Evolutionary conservation across 2,329 filamentous ascomycete genomes (phyloP).

Genomic region (Ceratocystis eucalypticola): DNA sequence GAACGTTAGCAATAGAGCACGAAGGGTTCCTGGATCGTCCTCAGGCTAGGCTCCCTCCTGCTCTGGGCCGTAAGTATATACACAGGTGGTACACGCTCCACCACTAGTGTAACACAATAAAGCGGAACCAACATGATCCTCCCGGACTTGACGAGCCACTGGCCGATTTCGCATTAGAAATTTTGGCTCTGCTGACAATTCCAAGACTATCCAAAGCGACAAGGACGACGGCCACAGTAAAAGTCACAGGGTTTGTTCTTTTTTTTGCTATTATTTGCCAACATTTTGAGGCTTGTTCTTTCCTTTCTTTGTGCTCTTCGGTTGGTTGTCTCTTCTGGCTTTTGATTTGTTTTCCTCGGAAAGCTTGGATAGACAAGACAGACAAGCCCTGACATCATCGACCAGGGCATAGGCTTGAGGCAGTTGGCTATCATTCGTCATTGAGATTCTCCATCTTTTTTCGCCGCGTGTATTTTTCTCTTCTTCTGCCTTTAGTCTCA

Average conservation of each 20-base stretch:
- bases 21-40: background rate
- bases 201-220: background rate
- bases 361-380: background rate
- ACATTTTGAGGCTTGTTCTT: background rate
- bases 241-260: background rate
- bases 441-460: background rate
- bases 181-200: slow-evolving; percentile 7
- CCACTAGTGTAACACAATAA: background rate
- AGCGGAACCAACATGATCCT: background rate
- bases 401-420: background rate
- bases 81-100: background rate
- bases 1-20: too few relatives aligned
- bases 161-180: slow-evolving; percentile 14
- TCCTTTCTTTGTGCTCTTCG: background rate
- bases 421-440: background rate
- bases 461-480: background rate
- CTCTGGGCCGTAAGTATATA: background rate
- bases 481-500: background rate
- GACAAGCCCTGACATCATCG: background rate
- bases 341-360: too few relatives aligned
- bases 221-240: background rate
- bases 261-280: background rate
- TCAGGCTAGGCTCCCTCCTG: background rate
- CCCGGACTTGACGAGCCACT: background rate
- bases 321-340: too few relatives aligned